A percentile compares a stretch with the other conserved stretches of the same genome.
These are phyloP conservation scores for Russula olivacea DNA, from an alignment of 768 basidiomycete species.

Conservation along the genomic window DNA sequence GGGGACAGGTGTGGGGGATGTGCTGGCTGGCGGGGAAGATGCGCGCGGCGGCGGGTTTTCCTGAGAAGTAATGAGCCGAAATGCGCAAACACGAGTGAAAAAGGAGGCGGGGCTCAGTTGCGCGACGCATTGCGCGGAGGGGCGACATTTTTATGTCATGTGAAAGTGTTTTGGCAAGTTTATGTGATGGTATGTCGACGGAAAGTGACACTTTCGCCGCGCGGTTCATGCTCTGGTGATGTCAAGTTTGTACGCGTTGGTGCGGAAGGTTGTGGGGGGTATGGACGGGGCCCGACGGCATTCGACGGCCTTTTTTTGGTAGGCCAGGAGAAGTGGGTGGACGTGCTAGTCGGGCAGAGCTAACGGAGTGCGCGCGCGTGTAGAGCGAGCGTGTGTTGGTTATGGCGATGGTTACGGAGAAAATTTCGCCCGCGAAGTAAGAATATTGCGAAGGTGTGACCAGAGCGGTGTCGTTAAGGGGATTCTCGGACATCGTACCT, in stretches of 20 bases:
- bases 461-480: slow-evolving; percentile 26
- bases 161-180: slow-evolving; percentile 31
- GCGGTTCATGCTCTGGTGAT: slow-evolving; percentile 24
- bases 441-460: slow-evolving; percentile 80
- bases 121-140: slow-evolving; percentile 16
- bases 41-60: slow-evolving; percentile 9
- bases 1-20: slow-evolving; percentile 37
- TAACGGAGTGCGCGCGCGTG: slow-evolving; percentile 65
- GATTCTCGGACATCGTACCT: slow-evolving; percentile 18
- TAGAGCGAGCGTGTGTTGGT: slow-evolving; percentile 69
- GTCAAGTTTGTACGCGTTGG: slow-evolving; percentile 42
- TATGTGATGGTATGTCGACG: slow-evolving; percentile 51
- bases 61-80: background rate
- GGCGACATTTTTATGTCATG: slow-evolving; percentile 11
- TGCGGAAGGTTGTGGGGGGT: slow-evolving; percentile 10
- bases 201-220: slow-evolving; percentile 47
- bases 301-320: slow-evolving; percentile 36
- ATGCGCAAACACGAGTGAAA: background rate
- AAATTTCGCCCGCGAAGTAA: slow-evolving; percentile 88
- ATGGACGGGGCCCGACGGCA: slow-evolving; percentile 34
- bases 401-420: slow-evolving; percentile 80
- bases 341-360: slow-evolving; percentile 72
- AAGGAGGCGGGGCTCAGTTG: slow-evolving; percentile 8
- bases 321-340: slow-evolving; percentile 80
- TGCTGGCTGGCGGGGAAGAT: slow-evolving; percentile 45